phyloP scores from a whole-genome alignment of 2,329 filamentous ascomycete species.

The Trichoderma pleuroti region DNA sequence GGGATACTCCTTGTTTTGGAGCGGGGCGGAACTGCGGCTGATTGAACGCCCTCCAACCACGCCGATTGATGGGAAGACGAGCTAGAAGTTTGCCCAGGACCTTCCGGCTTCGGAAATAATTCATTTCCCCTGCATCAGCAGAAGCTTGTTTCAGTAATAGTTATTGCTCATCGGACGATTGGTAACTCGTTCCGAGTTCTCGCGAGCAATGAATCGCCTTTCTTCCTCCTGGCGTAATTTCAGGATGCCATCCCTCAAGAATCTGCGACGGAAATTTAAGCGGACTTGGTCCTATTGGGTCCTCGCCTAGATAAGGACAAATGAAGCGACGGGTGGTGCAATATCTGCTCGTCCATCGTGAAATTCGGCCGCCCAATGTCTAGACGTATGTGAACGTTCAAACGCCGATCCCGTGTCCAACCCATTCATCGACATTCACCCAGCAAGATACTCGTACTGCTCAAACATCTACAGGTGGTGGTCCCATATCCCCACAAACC shows the following conservation, averaged over 20 bases:
- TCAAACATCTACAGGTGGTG: background rate
- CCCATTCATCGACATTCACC: background rate
- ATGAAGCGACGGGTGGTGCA: background rate
- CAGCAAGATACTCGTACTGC: background rate
- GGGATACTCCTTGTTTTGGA: conserved; percentile 7
- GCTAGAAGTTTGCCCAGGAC: conserved; percentile 7
- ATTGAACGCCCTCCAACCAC: background rate
- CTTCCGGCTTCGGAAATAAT: conserved; percentile 11
- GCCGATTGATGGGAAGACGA: background rate
- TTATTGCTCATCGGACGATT: background rate
- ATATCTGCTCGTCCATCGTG: background rate
- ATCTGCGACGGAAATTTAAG: background rate
- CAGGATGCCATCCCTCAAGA: background rate
- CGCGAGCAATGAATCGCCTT: background rate
- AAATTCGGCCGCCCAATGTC: rapidly evolving
- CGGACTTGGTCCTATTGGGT: background rate
- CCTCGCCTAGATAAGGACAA: background rate
- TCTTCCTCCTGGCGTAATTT: background rate
- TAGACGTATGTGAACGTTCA: background rate
- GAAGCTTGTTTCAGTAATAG: background rate
- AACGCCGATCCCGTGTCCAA: background rate
- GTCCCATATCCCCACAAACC: background rate
- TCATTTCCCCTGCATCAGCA: background rate
- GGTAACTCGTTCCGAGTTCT: background rate
- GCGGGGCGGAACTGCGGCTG: conserved; percentile 6